These are phyloP conservation scores for Cryptococcus floricola DNA, from an alignment of 1,284 basidiomycete species.

Conservation along the genomic window DNA sequence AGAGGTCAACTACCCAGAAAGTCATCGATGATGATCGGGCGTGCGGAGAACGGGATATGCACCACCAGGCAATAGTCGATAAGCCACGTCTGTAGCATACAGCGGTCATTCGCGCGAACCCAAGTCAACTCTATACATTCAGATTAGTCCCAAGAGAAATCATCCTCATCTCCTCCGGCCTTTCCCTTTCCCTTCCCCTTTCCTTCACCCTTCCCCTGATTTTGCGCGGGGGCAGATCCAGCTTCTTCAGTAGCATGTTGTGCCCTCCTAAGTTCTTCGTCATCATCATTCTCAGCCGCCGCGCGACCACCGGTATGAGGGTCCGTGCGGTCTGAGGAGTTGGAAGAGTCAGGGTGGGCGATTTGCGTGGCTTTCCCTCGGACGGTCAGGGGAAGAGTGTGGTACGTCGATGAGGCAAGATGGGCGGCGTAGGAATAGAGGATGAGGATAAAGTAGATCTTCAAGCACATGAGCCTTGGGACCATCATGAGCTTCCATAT, in stretches of 20 bases:
- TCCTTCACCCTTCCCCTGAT: constrained; percentile 2
- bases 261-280: constrained; percentile 21
- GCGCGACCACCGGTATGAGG: not conserved
- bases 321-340: too few species aligned
- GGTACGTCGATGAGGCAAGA: constrained; percentile 86
- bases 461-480: not conserved
- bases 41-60: too few species aligned
- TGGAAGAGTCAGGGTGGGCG: constrained; percentile 26
- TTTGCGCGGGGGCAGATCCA: not conserved
- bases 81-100: too few species aligned
- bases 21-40: too few species aligned
- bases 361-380: constrained; percentile 26
- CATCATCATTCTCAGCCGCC: constrained; percentile 13
- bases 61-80: too few species aligned
- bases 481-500: not conserved
- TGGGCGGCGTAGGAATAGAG: constrained; percentile 93
- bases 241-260: constrained; percentile 11
- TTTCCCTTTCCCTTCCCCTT: constrained; percentile 6
- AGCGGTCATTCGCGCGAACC: too few species aligned
- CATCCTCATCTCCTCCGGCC: constrained; percentile 19
- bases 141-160: constrained; percentile 35
- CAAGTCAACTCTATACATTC: too few species aligned
- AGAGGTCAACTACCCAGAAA: too few species aligned
- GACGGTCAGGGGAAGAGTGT: constrained; percentile 63
- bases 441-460: constrained; percentile 89